phyloP scores from a whole-genome alignment of 805 yeast species.

The Pichia ethanolica region DNA sequence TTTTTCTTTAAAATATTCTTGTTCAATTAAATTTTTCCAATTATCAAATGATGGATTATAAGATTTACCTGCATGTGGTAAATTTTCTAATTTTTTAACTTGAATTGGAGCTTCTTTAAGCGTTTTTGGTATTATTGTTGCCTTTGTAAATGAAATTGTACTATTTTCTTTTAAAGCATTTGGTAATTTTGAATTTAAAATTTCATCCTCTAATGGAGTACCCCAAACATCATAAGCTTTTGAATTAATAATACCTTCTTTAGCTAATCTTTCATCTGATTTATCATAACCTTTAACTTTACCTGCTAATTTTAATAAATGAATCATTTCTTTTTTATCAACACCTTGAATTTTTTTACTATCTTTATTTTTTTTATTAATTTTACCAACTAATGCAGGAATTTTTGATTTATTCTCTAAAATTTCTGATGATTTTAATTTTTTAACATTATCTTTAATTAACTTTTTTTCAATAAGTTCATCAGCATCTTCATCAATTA shows the following conservation, averaged over 20 bases:
- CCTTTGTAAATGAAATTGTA: constrained; percentile 39
- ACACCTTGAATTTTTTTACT: constrained; percentile 45
- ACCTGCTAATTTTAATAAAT: constrained; percentile 73
- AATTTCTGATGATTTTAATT: constrained; percentile 45
- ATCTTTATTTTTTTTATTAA: constrained; percentile 19
- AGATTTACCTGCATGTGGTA: constrained; percentile 84
- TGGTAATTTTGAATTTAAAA: constrained; percentile 27
- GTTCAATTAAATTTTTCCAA: constrained; percentile 67
- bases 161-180: constrained; percentile 28
- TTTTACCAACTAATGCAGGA: constrained; percentile 46
- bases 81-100: constrained; percentile 40
- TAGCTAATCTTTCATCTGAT: constrained; percentile 44
- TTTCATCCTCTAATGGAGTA: constrained; percentile 10
- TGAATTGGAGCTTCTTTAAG: constrained; percentile 43
- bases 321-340: constrained; percentile 51
- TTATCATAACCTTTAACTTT: constrained; percentile 49
- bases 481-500: constrained; percentile 64
- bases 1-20: constrained; percentile 61
- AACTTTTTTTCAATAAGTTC: constrained; percentile 33
- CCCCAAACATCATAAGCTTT: constrained; percentile 67
- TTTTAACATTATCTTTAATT: constrained; percentile 31
- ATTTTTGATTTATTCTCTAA: constrained; percentile 72
- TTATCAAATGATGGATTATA: constrained; percentile 82
- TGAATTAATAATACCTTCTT: constrained; percentile 55
- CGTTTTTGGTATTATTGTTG: constrained; percentile 50